phyloP scores from a whole-genome alignment of 257 asterid genomes.

The Leptodermis oblonga region DNA sequence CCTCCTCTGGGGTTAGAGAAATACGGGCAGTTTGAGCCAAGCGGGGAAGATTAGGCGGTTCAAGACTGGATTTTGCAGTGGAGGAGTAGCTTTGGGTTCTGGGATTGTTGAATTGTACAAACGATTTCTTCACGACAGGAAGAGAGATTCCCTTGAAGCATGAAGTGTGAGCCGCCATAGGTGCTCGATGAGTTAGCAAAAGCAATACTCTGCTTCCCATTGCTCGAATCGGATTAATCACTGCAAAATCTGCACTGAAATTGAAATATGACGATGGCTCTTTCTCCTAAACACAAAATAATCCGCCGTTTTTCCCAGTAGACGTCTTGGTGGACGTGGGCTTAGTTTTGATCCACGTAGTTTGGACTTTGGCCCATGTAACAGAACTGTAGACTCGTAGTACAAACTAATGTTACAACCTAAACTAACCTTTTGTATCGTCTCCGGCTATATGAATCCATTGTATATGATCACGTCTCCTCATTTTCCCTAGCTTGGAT shows the following conservation, averaged over 20 bases:
- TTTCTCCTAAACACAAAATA: no score
- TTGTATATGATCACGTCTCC: no score
- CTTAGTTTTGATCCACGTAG: background rate
- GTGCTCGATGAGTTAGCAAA: constrained; percentile 10
- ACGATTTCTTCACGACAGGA: constrained; percentile 3
- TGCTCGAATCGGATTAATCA: background rate
- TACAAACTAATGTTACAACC: no score
- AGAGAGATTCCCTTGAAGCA: constrained; percentile 5
- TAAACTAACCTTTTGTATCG: no score
- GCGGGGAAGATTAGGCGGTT: constrained; percentile 60
- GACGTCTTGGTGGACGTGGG: background rate
- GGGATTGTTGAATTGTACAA: constrained; percentile 4
- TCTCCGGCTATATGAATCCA: no score
- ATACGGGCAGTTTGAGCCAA: constrained; percentile 82
- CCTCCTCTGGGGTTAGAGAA: constrained; percentile 53
- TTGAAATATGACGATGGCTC: background rate
- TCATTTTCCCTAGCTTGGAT: no score
- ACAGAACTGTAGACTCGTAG: no score
- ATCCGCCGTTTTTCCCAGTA: background rate
- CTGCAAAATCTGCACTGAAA: background rate
- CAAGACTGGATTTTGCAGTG: constrained; percentile 45
- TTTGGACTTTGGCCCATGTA: no score
- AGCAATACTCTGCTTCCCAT: constrained; percentile 23
- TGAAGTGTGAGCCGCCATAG: background rate
- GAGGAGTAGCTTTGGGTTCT: constrained; percentile 16